Percentiles rank a stretch among this genome's conserved stretches.
Conservation (phyloP, 1,284 basidiomycete genomes). For the Anthracocystis setariae region DNA sequence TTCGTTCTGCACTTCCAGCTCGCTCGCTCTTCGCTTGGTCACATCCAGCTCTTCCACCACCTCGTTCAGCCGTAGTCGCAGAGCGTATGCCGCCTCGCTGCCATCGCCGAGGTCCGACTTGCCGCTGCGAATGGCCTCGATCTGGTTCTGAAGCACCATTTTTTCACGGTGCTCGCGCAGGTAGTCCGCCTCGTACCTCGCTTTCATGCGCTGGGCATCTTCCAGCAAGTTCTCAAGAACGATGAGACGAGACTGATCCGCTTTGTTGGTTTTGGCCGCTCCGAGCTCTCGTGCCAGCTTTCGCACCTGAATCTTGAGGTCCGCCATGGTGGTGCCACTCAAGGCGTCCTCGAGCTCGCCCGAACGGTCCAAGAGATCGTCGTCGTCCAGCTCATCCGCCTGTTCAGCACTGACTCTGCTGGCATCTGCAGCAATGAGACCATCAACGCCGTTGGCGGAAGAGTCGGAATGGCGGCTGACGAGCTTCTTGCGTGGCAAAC, state of each 20-base stretch:
- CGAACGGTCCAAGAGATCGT: conserved; percentile 73
- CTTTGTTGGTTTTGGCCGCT: conserved; percentile 77
- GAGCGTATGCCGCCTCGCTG: conserved; percentile 83
- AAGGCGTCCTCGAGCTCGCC: conserved; percentile 87
- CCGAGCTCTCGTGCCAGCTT: conserved; percentile 85
- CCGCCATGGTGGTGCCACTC: conserved; percentile 83
- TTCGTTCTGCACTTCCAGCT: conserved; percentile 79
- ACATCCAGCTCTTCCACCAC: conserved; percentile 82
- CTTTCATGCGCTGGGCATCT: conserved; percentile 88
- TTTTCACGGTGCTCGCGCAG: conserved; percentile 84
- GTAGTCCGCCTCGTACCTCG: conserved; percentile 88
- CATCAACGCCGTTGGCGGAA: conserved; percentile 54
- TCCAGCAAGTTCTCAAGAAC: conserved; percentile 90
- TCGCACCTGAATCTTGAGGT: conserved; percentile 82
- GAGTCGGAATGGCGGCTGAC: conserved; percentile 41
- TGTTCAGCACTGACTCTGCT: conserved; percentile 29
- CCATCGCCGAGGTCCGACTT: conserved; percentile 81
- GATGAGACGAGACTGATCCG: conserved; percentile 77
- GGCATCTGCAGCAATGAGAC: conserved; percentile 43
- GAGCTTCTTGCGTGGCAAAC: conserved; percentile 69
- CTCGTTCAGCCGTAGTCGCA: conserved; percentile 87
- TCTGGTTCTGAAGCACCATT: conserved; percentile 79
- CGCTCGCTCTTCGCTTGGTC: conserved; percentile 76
- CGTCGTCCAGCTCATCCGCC: conserved; percentile 22
- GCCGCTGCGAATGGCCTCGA: conserved; percentile 88